Base-by-base conservation (phyloP, 1,284 basidiomycete genomes). In the Ceratobasidium sp. region DNA sequence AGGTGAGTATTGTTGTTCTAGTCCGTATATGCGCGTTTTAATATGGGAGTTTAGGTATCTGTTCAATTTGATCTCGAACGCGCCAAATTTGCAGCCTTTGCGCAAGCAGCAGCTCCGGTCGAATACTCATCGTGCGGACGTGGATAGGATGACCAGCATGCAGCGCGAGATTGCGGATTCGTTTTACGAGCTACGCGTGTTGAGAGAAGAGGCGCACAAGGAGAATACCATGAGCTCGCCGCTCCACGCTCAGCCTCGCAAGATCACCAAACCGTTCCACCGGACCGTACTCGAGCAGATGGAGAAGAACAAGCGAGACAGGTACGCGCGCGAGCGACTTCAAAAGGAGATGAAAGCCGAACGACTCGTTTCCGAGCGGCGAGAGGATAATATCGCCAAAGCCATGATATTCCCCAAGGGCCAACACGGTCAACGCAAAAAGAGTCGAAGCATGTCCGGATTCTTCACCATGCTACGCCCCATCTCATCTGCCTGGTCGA, bases 391-490 rank as follows among this genome's bases (percentile, higher is more conserved):
- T 78, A 86, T 94, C 68, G 91, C 89, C 82, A 90, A 89, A 82
- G 92, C 92, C 3, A 93, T 94, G 92, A n/a, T n/a, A n/a, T 84
- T 86, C 66, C 80, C 82, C 23, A 87, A 89, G 15, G 88, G 89
- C 33, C 89, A 94, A 84, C 91, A 93, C 79, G 92, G 94, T 81
- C 89, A 93, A 28, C 91, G 92, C 85, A 95, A 95, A 88, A 94
- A 94, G 86, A 94, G 93, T 85, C 94, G 90, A 13, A 79, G 79
- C 64, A 80, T 81, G 78, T 89, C 91, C 1, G 92, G 92, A 0
- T 92, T 95, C 84, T 89, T 95, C 84, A 92, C 92, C 81, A 88
- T 95, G 84, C 94, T 95, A 91, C 89, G 94, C n/a, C 94, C 94
- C 0, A 91, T 95, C 78, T 95, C 94, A 20, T 73, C 66, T 56